These are phyloP conservation scores for Aureobasidium sp. DNA, from an alignment of 2,329 filamentous ascomycete genomes.

Conservation along the genomic window DNA sequence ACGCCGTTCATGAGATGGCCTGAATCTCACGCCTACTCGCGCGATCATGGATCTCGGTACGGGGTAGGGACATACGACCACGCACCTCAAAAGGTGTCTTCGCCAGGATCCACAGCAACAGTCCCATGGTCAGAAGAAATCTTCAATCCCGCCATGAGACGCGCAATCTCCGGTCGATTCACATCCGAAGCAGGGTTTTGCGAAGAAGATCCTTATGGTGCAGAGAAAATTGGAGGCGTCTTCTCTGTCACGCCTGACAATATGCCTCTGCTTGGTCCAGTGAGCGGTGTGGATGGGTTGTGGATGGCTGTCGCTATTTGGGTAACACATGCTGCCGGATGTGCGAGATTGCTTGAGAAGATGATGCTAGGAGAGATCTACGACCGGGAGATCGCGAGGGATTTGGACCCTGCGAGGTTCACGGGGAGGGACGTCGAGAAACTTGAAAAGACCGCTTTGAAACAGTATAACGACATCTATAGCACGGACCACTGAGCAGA, in stretches of 20 bases:
- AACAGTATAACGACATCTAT: conserved; percentile 2
- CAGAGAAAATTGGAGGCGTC: conserved; percentile 25
- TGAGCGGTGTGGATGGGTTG: conserved; percentile 23
- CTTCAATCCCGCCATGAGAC: not conserved
- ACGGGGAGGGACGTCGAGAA: not conserved
- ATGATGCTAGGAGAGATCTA: conserved; percentile 1
- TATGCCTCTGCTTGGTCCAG: conserved; percentile 28
- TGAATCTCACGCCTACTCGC: conserved; percentile 31
- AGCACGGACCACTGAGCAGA: not conserved
- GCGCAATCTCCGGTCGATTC: not conserved
- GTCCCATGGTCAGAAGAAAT: not conserved
- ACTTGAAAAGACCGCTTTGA: not conserved
- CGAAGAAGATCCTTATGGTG: not conserved
- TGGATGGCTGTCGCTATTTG: conserved; percentile 31
- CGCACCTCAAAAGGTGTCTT: conserved; percentile 21
- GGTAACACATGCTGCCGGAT: conserved; percentile 32
- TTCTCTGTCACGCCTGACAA: conserved; percentile 33
- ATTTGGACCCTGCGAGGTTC: not conserved
- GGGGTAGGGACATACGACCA: conserved; percentile 32
- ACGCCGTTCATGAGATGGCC: conserved; percentile 31
- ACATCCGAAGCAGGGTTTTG: not conserved
- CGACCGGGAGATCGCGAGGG: not conserved
- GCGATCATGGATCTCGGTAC: conserved; percentile 29
- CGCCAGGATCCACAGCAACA: conserved; percentile 23
- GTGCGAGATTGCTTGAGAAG: conserved; percentile 24